Evolutionary conservation across 2,329 filamentous ascomycete species (phyloP).

Genomic region (Lecanicillium sp.): DNA sequence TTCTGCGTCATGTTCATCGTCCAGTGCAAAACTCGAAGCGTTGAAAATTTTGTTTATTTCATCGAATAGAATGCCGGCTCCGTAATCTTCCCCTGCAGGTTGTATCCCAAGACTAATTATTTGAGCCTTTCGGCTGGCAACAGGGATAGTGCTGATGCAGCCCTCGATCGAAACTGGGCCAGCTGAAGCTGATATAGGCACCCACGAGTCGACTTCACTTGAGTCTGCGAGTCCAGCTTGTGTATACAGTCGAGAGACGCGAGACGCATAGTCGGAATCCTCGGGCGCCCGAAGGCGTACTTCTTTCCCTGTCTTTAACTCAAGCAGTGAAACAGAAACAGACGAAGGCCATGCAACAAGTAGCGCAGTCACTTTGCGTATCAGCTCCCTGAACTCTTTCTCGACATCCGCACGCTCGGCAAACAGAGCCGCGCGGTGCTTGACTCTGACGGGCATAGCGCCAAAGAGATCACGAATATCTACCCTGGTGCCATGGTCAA

Average conservation of each 20-base stretch:
- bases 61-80: slow-evolving; percentile 61
- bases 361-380: slow-evolving; percentile 49
- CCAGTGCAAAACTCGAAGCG: slow-evolving; percentile 65
- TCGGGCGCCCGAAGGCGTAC: slow-evolving; percentile 26
- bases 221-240: slow-evolving; percentile 58
- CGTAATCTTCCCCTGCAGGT: slow-evolving; percentile 49
- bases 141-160: slow-evolving; percentile 61
- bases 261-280: slow-evolving; percentile 12
- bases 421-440: slow-evolving; percentile 56
- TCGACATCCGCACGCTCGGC: slow-evolving; percentile 41
- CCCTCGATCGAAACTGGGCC: slow-evolving; percentile 56
- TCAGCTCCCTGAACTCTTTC: slow-evolving; percentile 59
- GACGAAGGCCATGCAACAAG: slow-evolving; percentile 60
- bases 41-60: slow-evolving; percentile 71
- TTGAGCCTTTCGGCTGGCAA: slow-evolving; percentile 64
- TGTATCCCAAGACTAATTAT: slow-evolving; percentile 73
- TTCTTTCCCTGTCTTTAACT: slow-evolving; percentile 31
- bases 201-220: slow-evolving; percentile 51
- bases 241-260: slow-evolving; percentile 43
- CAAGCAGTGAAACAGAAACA: slow-evolving; percentile 50
- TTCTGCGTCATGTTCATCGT: slow-evolving; percentile 36
- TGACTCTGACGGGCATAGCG: slow-evolving; percentile 82
- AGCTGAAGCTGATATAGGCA: slow-evolving; percentile 59
- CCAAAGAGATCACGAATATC: slow-evolving; percentile 77
- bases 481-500: slow-evolving; percentile 65